Evolutionary conservation across 164 flowering plant genomes (phyloP), one percentile per base, ranked within the genome.

Genomic region (Chimonanthus praecox): DNA sequence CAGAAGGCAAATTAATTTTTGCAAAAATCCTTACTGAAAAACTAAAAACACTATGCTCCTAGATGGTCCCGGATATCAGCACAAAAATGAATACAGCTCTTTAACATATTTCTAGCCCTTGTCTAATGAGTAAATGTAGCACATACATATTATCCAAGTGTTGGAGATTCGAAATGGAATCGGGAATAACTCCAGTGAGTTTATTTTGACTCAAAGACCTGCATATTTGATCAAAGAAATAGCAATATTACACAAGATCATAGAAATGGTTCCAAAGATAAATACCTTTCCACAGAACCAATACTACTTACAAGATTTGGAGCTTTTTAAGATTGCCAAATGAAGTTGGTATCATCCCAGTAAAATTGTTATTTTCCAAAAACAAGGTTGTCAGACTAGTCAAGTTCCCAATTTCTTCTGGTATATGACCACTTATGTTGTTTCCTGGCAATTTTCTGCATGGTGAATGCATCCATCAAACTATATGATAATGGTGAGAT

Each of bases 401-500:
- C 80, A 95, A 79, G 72, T 89, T 85, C 66, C 99, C 99, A 67
- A 88, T 78, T 82, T 93, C 92, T 68, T 84, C 62, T 13, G 99
- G 99, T 82, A 95, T 93, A 75, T 78, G 81, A 76, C 98, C 99
- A 67, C 84, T 85, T 79, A 93, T 89, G 74, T 82, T 81, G 82
- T 88, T 92, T 70, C 94, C 97, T 85, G 84, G 94, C 82, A 95
- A 76, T 46, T 85, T 70, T n/a, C 99, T 94, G 85, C 85, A 84
- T 43, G 68, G 73, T 44, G 58, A 71, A 82, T 47, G 49, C 50
- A 72, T 65, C 71, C 47, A 45, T 75, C 67, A 47, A 58, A 64
- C 69, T 66, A 79, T 47, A 4, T 51, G 66, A 67, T 43, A 18
- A 49, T 18, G 49, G 8, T 49, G 49, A 70, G 9, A 5, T 48